Evolutionary conservation across 2,329 filamentous ascomycete species (phyloP).

Genomic region (Beauveria caledonica): DNA sequence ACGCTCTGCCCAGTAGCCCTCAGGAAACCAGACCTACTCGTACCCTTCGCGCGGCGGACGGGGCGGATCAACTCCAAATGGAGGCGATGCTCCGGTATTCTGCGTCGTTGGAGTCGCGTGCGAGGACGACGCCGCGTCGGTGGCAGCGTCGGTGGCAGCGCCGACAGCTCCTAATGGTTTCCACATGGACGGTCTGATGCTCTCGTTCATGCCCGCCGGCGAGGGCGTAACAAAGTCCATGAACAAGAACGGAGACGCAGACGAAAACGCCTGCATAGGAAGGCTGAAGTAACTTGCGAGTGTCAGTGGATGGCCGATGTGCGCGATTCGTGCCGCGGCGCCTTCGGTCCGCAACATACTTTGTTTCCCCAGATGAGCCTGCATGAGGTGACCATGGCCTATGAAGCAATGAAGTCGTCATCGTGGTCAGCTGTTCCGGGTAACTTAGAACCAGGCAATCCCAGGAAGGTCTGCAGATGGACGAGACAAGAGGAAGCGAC

Average conservation of each 20-base stretch:
- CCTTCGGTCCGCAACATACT: background rate
- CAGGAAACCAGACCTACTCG: conserved; percentile 58
- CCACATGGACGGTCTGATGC: background rate
- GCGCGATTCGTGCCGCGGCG: background rate
- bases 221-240: conserved; percentile 12
- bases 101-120: background rate
- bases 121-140: background rate
- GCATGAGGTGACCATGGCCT: conserved; percentile 9
- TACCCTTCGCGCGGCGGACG: conserved; percentile 44
- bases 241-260: conserved; percentile 15
- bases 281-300: conserved; percentile 26
- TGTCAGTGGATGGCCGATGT: background rate
- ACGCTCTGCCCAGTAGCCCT: conserved; percentile 57
- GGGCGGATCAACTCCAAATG: conserved; percentile 41
- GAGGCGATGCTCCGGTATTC: conserved; percentile 1
- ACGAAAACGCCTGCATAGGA: conserved; percentile 14
- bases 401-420: conserved; percentile 4
- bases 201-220: background rate
- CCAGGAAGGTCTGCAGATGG: background rate
- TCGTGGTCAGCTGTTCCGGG: background rate
- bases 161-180: background rate
- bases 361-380: conserved; percentile 1
- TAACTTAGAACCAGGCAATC: background rate
- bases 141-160: background rate
- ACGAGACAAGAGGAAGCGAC: background rate